Evolutionary conservation across 208 protist genomes (phyloP).

Genomic region (Strigomonas culicis): DNA sequence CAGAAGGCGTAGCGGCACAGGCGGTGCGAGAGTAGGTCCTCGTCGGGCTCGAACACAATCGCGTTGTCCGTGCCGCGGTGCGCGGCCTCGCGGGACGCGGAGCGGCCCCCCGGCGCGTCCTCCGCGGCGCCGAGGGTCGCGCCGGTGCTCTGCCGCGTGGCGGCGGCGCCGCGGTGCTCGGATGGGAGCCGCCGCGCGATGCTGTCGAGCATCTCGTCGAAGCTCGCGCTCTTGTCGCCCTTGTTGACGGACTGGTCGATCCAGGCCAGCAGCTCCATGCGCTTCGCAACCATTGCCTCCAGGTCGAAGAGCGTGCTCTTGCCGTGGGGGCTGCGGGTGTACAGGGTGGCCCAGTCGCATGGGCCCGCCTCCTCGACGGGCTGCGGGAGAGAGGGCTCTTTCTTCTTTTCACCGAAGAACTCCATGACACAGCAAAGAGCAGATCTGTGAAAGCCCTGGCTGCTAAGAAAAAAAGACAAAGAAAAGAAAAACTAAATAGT

Average conservation of each 20-base stretch:
- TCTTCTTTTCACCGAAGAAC: conserved; percentile 19
- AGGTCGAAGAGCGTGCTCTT: conserved; percentile 79
- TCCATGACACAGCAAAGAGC: conserved; percentile 21
- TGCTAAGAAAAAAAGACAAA: conserved; percentile 8
- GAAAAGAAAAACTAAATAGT: not conserved
- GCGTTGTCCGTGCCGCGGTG: conserved; percentile 10
- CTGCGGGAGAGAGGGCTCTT: not conserved
- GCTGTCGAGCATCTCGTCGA: conserved; percentile 53
- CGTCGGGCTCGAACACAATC: conserved; percentile 68
- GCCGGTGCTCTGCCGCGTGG: conserved; percentile 13
- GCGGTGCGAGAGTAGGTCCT: conserved; percentile 79
- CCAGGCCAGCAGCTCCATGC: conserved; percentile 86
- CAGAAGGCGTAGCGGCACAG: conserved; percentile 88
- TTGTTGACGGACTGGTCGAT: conserved; percentile 71
- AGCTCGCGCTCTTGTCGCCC: conserved; percentile 49
- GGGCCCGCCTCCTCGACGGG: conserved; percentile 4
- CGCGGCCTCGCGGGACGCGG: conserved; percentile 26
- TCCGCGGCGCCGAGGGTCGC: conserved; percentile 16
- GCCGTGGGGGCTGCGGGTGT: conserved; percentile 49
- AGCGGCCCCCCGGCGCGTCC: conserved; percentile 18
- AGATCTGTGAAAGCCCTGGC: not conserved
- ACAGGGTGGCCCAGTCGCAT: conserved; percentile 74
- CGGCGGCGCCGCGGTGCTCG: conserved; percentile 38
- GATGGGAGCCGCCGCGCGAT: conserved; percentile 63
- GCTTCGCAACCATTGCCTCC: conserved; percentile 80